Base-by-base conservation (phyloP, 768 basidiomycete species). In the Trametes gibbosa region DNA sequence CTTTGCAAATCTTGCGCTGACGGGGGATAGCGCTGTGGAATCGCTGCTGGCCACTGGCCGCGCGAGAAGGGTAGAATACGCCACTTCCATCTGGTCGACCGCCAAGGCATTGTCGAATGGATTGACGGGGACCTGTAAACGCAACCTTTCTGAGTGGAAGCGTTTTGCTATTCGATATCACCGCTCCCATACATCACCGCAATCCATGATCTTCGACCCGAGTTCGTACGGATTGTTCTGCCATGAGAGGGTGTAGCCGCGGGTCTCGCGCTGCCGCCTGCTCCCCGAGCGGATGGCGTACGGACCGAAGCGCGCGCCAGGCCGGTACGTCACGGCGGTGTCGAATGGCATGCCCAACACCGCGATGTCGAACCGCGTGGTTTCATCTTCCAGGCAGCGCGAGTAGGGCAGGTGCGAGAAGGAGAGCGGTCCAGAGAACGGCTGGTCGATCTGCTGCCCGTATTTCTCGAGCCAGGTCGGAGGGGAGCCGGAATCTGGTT, bases 271-370 rank as follows among this genome's bases (percentile, higher is more conserved):
- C 65, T 90, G 87, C 9, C 87, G 78, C 47, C 89, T 77, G 67
- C 87, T 88, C 2, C 90, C 90, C 4, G 86, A 86, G 42, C 94
- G 84, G 63, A 95, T 91, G 9, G 86, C 93, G 68, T 83, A 84
- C 0, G 92, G 92, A 8, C 93, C 93, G 74, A 95, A 95, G 9
- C 93, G 83, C 13, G 92, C 92, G 5, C 92, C 92, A 1, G 77
- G 74, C 5, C 79, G 73, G 66, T 76, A 81, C 1, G 76, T 69
- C 29, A 73, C 79, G 64, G 76, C 79, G 0, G 89, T 92, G 65
- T 92, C 88, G 65, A 91, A 90, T 0, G 89, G 89, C 76, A 90
- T 83, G 8, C 90, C 92, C 5, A 95, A 73, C 37, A 95, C 70
- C 1, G 89, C 92, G 53, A 95, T 84, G 70, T 95, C 90, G 65